Evolutionary conservation across 345 rosid species (phyloP), one percentile per base, ranked within the genome.

Genomic region (Brassica incana): DNA sequence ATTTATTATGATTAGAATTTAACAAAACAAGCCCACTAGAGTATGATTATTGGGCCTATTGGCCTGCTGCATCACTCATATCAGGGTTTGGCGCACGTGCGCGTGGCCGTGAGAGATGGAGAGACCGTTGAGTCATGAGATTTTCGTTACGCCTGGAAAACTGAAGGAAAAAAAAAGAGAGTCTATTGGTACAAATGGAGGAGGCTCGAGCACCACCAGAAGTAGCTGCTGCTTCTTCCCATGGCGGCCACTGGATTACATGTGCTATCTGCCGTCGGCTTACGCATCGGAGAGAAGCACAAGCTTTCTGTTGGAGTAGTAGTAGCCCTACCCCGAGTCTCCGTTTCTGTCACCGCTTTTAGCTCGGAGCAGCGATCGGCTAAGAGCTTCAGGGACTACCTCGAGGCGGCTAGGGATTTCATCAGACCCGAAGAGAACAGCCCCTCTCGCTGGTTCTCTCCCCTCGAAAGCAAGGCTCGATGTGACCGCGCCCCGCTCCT

Each of bases 361-460:
- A 33, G 65, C 74, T 67, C 69, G 11, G 9, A 40, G 45, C 3
- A 40, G 45, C 11, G 32, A 10, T n/a, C 71, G 50, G 61, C 82
- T 27, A 83, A 81, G 71, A 69, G 70, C 23, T 74, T 87, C 80
- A 67, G 75, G 77, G 86, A 86, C 60, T 92, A 83, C 78, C 85
- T 92, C 11, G 84, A 83, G 72, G 87, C 82, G 65, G 80, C 87
- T 29, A 75, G 70, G 73, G 86, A 84, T 56, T 80, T 88, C 80
- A 79, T 75, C 69, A 69, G 83, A 73, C 79, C 90, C 10, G 87
- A 80, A 18, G 61, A 54, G 70, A 87, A 86, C 32, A 89, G 93
- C 33, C 90, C 90, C 54, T 87, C 89, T 48, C 88, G 95, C 66
- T 90, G 97, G 92, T 90, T 92, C 83, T 85, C 91, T 66, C 97